Evolutionary conservation across 2,329 filamentous ascomycete species (phyloP).

Genomic region (Trichophyton equinum): DNA sequence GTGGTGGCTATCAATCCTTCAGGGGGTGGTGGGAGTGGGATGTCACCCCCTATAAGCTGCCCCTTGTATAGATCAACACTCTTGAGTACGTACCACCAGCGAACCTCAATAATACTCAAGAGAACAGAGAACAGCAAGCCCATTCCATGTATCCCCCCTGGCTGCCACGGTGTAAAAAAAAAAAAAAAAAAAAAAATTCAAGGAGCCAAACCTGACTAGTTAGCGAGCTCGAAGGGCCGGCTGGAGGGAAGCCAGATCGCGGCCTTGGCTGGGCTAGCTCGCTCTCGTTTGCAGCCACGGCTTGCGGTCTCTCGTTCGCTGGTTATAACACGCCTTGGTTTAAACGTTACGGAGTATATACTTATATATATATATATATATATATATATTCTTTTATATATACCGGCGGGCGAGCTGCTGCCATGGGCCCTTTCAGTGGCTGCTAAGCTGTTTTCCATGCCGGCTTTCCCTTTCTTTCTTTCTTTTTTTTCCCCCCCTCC

Average conservation of each 20-base stretch:
- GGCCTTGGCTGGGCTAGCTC: neutral
- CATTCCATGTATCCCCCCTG: too few relatives aligned
- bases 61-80: too few relatives aligned
- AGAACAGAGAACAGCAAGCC: too few relatives aligned
- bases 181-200: too few relatives aligned
- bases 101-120: too few relatives aligned
- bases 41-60: too few relatives aligned
- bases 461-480: neutral
- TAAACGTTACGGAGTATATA: neutral
- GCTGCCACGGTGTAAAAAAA: too few relatives aligned
- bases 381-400: neutral
- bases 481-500: neutral
- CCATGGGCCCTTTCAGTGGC: neutral
- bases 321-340: neutral
- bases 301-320: neutral
- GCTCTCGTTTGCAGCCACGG: neutral
- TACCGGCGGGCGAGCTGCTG: neutral
- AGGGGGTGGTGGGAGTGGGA: too few relatives aligned
- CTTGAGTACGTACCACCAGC: too few relatives aligned
- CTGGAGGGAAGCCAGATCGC: neutral
- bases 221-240: neutral
- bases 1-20: too few relatives aligned
- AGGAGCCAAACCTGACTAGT: too few relatives aligned
- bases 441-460: too few relatives aligned
- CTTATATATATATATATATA: neutral